phyloP scores from a whole-genome alignment of 805 yeast species.

The Saccharomycopsis vini region DNA sequence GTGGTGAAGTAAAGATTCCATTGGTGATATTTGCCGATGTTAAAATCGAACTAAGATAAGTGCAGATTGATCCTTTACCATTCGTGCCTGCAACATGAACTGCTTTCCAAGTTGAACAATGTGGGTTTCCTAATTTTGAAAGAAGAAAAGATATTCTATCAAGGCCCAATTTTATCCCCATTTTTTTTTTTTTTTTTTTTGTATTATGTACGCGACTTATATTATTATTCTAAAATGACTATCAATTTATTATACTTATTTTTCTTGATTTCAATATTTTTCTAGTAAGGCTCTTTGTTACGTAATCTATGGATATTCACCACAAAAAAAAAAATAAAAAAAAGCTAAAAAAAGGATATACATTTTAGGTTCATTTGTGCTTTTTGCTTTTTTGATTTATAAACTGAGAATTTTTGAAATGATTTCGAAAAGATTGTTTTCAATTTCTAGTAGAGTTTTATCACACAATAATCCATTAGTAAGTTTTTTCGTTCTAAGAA shows the following conservation, averaged over 20 bases:
- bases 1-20: conserved; percentile 90
- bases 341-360: not conserved
- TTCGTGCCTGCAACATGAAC: conserved; percentile 96
- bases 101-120: conserved; percentile 53
- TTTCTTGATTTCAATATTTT: too few relatives aligned
- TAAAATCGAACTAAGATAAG: conserved; percentile 55
- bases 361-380: too few relatives aligned
- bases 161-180: conserved; percentile 55
- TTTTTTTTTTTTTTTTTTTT: conserved; percentile 19
- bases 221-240: too few relatives aligned
- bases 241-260: too few relatives aligned
- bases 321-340: too few relatives aligned
- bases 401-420: too few relatives aligned
- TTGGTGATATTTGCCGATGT: conserved; percentile 28
- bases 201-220: too few relatives aligned
- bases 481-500: not conserved
- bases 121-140: conserved; percentile 56
- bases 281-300: too few relatives aligned
- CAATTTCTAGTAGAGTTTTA: not conserved
- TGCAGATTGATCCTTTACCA: conserved; percentile 90
- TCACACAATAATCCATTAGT: conserved; percentile 2
- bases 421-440: not conserved
- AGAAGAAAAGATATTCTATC: conserved; percentile 40
- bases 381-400: too few relatives aligned
- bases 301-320: not conserved